phyloP scores from a whole-genome alignment of 768 basidiomycete species.

The Gloeopeniophorella convolvens region DNA sequence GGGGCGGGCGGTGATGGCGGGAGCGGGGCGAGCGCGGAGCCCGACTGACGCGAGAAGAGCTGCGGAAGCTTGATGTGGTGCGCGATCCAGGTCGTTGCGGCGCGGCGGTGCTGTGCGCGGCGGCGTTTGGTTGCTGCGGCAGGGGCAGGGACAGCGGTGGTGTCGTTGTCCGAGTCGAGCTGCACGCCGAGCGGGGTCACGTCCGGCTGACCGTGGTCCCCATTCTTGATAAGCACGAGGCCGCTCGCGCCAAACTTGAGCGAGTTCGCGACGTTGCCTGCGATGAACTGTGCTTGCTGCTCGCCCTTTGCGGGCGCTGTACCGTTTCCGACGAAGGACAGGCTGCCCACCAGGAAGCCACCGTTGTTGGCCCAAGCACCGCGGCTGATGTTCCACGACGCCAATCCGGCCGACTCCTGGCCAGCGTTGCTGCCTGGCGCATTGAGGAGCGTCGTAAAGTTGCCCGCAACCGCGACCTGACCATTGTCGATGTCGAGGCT shows the following conservation, averaged over 20 bases:
- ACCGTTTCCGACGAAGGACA: constrained; percentile 64
- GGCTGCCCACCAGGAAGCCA: constrained; percentile 64
- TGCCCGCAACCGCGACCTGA: constrained; percentile 64
- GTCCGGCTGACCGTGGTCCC: constrained; percentile 41
- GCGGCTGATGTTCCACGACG: constrained; percentile 59
- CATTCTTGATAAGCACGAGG: constrained; percentile 71
- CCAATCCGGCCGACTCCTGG: constrained; percentile 54
- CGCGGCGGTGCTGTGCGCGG: constrained; percentile 31
- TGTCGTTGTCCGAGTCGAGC: constrained; percentile 38
- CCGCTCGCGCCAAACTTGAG: constrained; percentile 69
- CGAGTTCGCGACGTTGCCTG: constrained; percentile 55
- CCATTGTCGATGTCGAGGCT: constrained; percentile 44
- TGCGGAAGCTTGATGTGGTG: constrained; percentile 35
- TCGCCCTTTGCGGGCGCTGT: constrained; percentile 41
- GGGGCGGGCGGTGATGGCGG: constrained; percentile 48
- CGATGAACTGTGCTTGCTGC: constrained; percentile 50
- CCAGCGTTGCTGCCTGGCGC: constrained; percentile 32
- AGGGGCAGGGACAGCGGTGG: too few relatives aligned
- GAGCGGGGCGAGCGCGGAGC: constrained; percentile 40
- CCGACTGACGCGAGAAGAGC: constrained; percentile 49
- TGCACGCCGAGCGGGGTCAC: constrained; percentile 58
- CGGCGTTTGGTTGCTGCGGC: constrained; percentile 33
- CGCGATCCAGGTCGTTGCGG: constrained; percentile 43
- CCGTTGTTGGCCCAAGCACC: constrained; percentile 67
- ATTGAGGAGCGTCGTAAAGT: constrained; percentile 52